Evolutionary conservation across 2,329 filamentous ascomycete species (phyloP).

Genomic region (Fusarium marasasianum): DNA sequence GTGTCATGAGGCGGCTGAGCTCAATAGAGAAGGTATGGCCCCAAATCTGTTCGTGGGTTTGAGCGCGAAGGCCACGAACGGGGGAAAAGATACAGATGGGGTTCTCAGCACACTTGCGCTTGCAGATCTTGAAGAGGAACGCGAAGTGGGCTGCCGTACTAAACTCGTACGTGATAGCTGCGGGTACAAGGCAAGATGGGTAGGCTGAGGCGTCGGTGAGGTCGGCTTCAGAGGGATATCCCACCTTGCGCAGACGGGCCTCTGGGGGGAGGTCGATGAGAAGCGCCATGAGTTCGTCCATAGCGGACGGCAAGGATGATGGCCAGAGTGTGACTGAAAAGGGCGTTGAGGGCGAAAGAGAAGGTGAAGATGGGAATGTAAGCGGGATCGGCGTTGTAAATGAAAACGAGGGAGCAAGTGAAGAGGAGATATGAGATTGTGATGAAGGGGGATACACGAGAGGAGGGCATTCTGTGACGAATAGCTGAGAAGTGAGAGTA

Average conservation of each 20-base stretch:
- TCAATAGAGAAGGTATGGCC: background rate
- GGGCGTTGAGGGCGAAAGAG: background rate
- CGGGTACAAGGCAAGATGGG: background rate
- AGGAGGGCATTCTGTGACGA: too few relatives aligned
- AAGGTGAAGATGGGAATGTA: background rate
- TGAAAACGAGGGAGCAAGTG: background rate
- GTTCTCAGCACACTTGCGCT: background rate
- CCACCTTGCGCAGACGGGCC: background rate
- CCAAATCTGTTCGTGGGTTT: background rate
- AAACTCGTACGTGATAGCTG: background rate
- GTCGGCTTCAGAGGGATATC: background rate
- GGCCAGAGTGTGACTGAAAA: background rate
- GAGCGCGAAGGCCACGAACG: background rate
- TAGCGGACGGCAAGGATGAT: background rate
- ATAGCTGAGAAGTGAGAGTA: background rate
- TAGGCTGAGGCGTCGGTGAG: background rate
- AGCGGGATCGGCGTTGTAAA: background rate
- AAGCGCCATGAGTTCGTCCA: accelerated
- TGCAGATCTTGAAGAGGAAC: background rate
- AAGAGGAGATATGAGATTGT: background rate
- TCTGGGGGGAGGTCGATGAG: background rate
- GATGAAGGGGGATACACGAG: background rate
- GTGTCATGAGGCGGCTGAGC: background rate
- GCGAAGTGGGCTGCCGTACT: accelerated
- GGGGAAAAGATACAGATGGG: background rate